Base-by-base conservation (phyloP, 495 filamentous ascomycete genomes). In the Umbilicaria muhlenbergii region DNA sequence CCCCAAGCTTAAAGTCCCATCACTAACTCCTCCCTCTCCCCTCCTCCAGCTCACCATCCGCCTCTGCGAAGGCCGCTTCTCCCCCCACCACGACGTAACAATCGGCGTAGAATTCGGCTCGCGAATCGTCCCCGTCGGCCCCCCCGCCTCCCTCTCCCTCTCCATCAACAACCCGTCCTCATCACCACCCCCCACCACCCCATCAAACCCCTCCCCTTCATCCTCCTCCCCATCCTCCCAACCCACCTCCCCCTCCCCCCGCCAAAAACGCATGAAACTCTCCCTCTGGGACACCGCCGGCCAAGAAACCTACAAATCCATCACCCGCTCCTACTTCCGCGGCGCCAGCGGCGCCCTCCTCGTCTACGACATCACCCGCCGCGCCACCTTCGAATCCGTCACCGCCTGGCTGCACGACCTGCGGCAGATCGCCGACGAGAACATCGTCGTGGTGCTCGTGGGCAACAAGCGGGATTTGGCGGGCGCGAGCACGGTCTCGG, bases 51-150 rank as follows among this genome's bases (percentile, higher is more conserved):
- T 95, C 49, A 94, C 89, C 14, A 86, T 96, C 61, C 85, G 89
- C 19, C 81, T 96, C 49, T 96, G 89, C 66, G 89, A 96, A 73
- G 89, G 88, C 43, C 88, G 89, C 53, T 96, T 96, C 68, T 82
- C 81, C 42, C 70, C 82, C 28, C 75, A 86, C 51, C 91, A 95
- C 66, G 86, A 95, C 66, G 91, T 98, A 36, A 98, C 91, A 21
- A 95, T 98, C 52, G 91, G 91, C 44, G 91, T 98, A 18, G 91
- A 98, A 59, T 95, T 98, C 63, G 91, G 88, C 44, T 89, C 83
- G 28, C 78, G 89, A 44, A 86, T 95, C 51, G 86, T 98, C 28
- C 81, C 88, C 44, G 86, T 94, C 42, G 87, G 88, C 0, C 83
- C 85, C 28, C 88, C 89, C 32, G 55, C 67, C 31, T 59, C 61